phyloP scores from a whole-genome alignment of 495 filamentous ascomycete genomes.

The Trichoderma erinaceum region DNA sequence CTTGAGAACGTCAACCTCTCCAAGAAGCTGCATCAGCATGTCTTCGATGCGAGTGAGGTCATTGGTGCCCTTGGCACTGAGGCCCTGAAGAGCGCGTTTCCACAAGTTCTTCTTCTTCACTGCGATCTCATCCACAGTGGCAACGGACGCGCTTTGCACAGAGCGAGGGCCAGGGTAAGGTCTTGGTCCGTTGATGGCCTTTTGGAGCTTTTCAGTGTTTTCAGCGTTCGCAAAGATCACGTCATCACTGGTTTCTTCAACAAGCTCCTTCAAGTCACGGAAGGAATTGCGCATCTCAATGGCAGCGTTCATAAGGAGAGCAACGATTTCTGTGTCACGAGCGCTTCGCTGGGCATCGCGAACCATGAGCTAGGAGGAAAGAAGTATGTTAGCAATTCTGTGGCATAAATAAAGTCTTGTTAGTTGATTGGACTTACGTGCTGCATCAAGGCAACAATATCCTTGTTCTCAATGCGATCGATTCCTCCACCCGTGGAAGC shows the following conservation, averaged over 20 bases:
- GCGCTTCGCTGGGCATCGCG: conserved; percentile 95
- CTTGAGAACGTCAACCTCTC: conserved; percentile 85
- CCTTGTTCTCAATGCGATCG: conserved; percentile 90
- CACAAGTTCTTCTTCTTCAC: conserved; percentile 85
- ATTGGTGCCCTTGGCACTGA: conserved; percentile 77
- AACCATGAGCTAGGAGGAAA: conserved; percentile 63
- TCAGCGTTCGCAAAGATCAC: conserved; percentile 78
- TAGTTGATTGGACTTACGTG: conserved; percentile 47
- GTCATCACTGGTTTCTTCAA: conserved; percentile 77
- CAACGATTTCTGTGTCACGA: conserved; percentile 90
- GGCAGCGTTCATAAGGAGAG: conserved; percentile 87
- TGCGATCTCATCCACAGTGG: conserved; percentile 60
- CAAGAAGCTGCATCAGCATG: conserved; percentile 87
- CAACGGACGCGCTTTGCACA: conserved; percentile 48
- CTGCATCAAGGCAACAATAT: conserved; percentile 97
- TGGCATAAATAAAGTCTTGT: conserved; percentile 28
- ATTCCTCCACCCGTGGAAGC: conserved; percentile 82
- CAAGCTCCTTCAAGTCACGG: conserved; percentile 89
- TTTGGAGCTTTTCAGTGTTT: conserved; percentile 78
- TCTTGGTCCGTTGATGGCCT: conserved; percentile 78
- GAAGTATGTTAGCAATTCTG: conserved; percentile 32
- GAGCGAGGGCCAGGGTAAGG: conserved; percentile 65
- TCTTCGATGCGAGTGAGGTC: conserved; percentile 90
- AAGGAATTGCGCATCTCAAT: conserved; percentile 97
- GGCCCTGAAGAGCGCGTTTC: conserved; percentile 80